A percentile compares a stretch with the other conserved stretches of the same genome.
phyloP scores from a whole-genome alignment of 1,284 basidiomycete genomes.

The Melampsora abietis-canadensis region DNA sequence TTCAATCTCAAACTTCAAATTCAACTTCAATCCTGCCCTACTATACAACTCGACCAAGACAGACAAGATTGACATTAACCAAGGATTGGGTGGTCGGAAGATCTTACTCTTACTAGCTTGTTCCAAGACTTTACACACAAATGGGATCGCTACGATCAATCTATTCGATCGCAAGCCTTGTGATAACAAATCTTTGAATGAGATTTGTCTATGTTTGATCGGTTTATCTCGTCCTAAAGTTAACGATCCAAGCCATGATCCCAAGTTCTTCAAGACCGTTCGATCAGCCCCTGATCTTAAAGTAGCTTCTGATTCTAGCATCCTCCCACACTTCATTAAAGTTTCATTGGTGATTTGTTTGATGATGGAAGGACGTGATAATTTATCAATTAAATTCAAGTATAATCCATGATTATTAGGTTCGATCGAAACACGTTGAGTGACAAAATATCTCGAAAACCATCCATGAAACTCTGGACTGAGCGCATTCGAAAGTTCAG shows the following conservation, averaged over 20 bases:
- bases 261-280: conserved; percentile 85
- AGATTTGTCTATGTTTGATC: conserved; percentile 86
- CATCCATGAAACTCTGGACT: conserved; percentile 78
- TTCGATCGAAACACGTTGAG: conserved; percentile 91
- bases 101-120: conserved; percentile 83
- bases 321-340: conserved; percentile 72
- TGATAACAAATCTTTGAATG: conserved; percentile 91
- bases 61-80: conserved; percentile 91
- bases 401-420: conserved; percentile 97
- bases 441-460: conserved; percentile 97
- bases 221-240: conserved; percentile 89
- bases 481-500: conserved; percentile 77
- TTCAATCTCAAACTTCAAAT: conserved; percentile 98
- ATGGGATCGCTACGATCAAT: conserved; percentile 91
- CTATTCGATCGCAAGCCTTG: conserved; percentile 92
- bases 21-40: conserved; percentile 91
- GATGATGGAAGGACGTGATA: conserved; percentile 64
- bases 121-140: conserved; percentile 94
- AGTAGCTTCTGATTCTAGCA: conserved; percentile 90
- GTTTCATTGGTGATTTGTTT: conserved; percentile 87
- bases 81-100: conserved; percentile 94
- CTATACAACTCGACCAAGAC: conserved; percentile 93
- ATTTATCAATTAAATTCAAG: conserved; percentile 81
- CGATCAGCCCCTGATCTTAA: conserved; percentile 80
- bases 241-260: conserved; percentile 88